These are phyloP conservation scores for Pichia ethanolica DNA, from an alignment of 805 yeast species.

Conservation along the genomic window DNA sequence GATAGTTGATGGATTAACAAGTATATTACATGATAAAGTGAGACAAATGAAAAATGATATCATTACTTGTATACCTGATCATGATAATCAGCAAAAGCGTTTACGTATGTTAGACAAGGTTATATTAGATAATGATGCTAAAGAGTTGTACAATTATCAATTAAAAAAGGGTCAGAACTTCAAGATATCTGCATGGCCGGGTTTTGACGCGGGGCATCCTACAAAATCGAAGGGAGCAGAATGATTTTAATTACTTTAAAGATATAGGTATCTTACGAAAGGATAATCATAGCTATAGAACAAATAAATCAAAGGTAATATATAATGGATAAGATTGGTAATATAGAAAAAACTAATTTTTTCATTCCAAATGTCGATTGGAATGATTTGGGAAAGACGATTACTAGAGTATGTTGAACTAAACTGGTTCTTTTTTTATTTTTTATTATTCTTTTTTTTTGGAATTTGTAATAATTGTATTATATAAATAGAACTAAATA, in stretches of 20 bases:
- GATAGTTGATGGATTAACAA: conserved; percentile 28
- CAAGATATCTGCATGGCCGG: conserved; percentile 54
- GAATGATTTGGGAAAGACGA: conserved; percentile 21
- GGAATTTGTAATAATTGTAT: not conserved
- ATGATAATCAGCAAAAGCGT: conserved; percentile 9
- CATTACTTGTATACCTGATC: not conserved
- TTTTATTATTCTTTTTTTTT: not conserved
- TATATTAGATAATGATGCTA: not conserved
- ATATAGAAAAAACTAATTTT: conserved; percentile 7
- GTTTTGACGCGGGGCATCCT: conserved; percentile 61
- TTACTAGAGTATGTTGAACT: conserved; percentile 19
- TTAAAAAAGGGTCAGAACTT: conserved; percentile 14
- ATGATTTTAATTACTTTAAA: too few species aligned
- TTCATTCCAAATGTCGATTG: conserved; percentile 22
- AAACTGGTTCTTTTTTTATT: too few species aligned
- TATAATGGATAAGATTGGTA: not conserved
- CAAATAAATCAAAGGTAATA: not conserved
- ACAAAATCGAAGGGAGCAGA: conserved; percentile 9
- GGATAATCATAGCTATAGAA: too few species aligned
- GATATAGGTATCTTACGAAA: too few species aligned
- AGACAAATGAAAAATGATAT: conserved; percentile 9
- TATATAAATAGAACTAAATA: not conserved
- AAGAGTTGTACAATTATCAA: conserved; percentile 9
- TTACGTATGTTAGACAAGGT: conserved; percentile 11
- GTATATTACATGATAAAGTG: conserved; percentile 24